Conservation (phyloP, 768 basidiomycete genomes). For the Candolleomyces efflorescens region DNA sequence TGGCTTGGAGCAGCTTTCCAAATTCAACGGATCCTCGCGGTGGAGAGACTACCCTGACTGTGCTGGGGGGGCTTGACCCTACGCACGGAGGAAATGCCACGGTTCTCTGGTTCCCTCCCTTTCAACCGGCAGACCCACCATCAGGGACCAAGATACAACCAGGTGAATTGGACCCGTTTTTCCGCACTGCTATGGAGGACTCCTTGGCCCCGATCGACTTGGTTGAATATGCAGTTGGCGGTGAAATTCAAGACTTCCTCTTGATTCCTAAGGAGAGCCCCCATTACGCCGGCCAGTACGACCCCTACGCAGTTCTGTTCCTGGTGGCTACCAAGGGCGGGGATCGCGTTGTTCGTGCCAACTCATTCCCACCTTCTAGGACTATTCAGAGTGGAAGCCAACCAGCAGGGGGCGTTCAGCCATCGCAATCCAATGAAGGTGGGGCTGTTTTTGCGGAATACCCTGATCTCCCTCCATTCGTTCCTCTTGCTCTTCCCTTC, state of each 20-base stretch:
- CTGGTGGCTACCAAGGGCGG: conserved; percentile 48
- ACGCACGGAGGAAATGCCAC: conserved; percentile 59
- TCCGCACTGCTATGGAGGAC: conserved; percentile 60
- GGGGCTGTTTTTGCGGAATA: neutral
- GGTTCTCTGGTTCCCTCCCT: conserved; percentile 63
- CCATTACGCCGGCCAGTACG: conserved; percentile 62
- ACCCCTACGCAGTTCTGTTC: conserved; percentile 65
- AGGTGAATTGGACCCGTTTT: conserved; percentile 39
- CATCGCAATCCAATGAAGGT: too few relatives aligned
- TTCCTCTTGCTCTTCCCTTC: conserved; percentile 7
- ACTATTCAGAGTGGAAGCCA: neutral
- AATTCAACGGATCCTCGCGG: conserved; percentile 61
- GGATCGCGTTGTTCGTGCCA: conserved; percentile 53
- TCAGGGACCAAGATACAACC: conserved; percentile 15
- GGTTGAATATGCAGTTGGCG: conserved; percentile 54
- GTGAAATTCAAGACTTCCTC: conserved; percentile 72
- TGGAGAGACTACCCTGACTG: conserved; percentile 66
- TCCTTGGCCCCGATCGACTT: conserved; percentile 47
- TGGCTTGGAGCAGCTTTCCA: conserved; percentile 78
- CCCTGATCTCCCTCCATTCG: neutral
- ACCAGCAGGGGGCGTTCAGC: too few relatives aligned
- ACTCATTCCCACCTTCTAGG: conserved; percentile 66
- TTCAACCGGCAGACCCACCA: conserved; percentile 48
- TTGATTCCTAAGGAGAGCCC: conserved; percentile 68
- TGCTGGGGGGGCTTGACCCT: conserved; percentile 71